These are phyloP conservation scores for Aspergillus tamarii DNA, from an alignment of 2,329 filamentous ascomycete genomes.

Conservation along the genomic window DNA sequence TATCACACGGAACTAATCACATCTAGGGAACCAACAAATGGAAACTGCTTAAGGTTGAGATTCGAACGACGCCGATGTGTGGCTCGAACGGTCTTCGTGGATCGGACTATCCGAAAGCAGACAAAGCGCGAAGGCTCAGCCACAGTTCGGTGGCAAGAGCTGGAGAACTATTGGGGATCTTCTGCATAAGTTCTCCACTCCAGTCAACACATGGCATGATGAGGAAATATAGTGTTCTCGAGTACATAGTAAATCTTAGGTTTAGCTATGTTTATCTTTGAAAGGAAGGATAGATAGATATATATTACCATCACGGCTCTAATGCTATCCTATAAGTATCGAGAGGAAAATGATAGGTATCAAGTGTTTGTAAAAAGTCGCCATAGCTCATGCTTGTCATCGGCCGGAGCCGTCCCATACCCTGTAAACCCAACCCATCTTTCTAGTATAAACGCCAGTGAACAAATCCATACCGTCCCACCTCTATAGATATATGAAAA, in stretches of 20 bases:
- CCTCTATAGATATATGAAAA: constrained; percentile 4
- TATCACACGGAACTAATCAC: no score
- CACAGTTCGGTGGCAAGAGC: background rate
- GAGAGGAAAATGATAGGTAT: background rate
- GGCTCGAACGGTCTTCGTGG: background rate
- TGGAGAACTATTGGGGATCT: background rate
- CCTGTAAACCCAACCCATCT: constrained; percentile 1
- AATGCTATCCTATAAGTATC: background rate
- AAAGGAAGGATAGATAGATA: background rate
- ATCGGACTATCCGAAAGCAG: background rate
- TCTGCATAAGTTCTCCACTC: background rate
- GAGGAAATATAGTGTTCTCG: background rate
- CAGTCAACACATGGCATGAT: background rate
- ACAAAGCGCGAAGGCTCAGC: background rate
- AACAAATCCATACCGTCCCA: background rate
- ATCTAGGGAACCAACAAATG: no score
- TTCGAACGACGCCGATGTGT: constrained; percentile 1
- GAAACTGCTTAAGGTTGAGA: background rate
- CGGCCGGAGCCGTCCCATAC: background rate
- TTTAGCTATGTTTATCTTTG: background rate
- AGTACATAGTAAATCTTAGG: background rate
- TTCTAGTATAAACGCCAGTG: constrained; percentile 2
- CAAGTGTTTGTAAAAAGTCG: background rate
- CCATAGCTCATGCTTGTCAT: constrained; percentile 7
- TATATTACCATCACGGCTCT: background rate